Base-by-base conservation (phyloP, 2,329 filamentous ascomycete species). In the Cladophialophora psammophila region DNA sequence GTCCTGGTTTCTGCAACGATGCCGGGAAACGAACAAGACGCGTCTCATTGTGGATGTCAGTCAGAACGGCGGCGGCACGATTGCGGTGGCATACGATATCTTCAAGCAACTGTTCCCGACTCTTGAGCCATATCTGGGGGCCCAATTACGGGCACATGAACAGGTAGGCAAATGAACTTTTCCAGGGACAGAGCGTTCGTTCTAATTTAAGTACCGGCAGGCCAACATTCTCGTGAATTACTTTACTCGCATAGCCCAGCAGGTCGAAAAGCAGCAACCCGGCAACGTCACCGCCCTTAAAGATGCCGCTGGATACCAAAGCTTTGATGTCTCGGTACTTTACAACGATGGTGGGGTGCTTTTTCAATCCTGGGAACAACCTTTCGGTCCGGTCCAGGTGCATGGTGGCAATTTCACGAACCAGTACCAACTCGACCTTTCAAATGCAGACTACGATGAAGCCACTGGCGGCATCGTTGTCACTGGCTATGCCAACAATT, bases 31-130 rank as follows among this genome's bases (percentile, higher is more conserved):
- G 6, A 80, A 81, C 2, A 88, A 87, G 74, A 85, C 79, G 13
- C 87, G 86, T 74, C 79, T 91, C 3, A 80, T 91, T 31, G 84
- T 91, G 66, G 89, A 91, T 69, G 73, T 91, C 6, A 82, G 84
- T 2, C 81, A 79, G 1, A 91, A 91, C 69, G 80, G 80, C 0
- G 89, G 89, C 36, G 89, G 89, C 0, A 76, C 76, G 53, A 74
- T 86, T 10, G 69, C 77, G 2, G 78, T 81, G 6, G 84, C 81
- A 1, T 80, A 80, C 54, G 81, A 84, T 50, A 72, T 84, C 1
- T 88, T 88, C 74, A 81, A 81, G 55, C 82, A 85, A 70, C 79
- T 87, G 52, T 87, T 87, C 74, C 85, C 85, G 0, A 69, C 75
- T 8, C 72, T 75, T 31, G 34, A 63, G 36, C 60, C 60, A 12